Base-by-base conservation (phyloP, 805 yeast genomes). In the Metschnikowia picachoensis region DNA sequence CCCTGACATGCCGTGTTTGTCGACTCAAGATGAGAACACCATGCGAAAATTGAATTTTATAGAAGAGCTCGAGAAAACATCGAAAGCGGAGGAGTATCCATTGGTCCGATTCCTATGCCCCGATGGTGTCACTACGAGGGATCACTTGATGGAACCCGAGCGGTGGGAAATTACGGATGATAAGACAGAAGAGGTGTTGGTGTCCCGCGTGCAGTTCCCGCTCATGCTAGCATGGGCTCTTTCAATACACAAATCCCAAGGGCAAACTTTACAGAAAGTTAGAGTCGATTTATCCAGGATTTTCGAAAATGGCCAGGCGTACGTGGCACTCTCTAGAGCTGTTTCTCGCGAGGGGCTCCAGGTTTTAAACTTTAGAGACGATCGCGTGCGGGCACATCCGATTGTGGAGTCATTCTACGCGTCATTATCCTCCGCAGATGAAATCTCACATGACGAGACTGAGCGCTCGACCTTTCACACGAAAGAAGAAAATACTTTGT, bases 201-300 rank as follows among this genome's bases (percentile, higher is more conserved):
- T 49, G 3, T 54, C 48, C 10, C 51, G 58, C 58, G 60, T 52
- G 0, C 95, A 87, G 59, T 54, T 85, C 2, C 95, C 95, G 1
- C 67, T 87, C 29, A 69, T 85, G 46, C 65, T 87, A 32, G 82
- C 94, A 20, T 87, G 94, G 94, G 90, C 95, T 0, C 62, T 87
- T 54, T 87, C 94, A 0, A 87, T 87, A 41, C 95, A 87, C 60
- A 87, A 87, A 60, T 80, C 94, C 0, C 95, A 87, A 61, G 95
- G 95, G 2, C 95, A 87, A 66, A 85, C 95, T 0, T 73, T 87
- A 37, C 81, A 78, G 35, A 64, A 87, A 50, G 82, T 87, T 3
- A 79, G 78, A 51, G 88, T 87, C 11, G 91, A 87, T 57, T 63
- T 87, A 39, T 70, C 76, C 25, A 77, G 73, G 51, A 77, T 80